Conservation (phyloP, 441 rosid species). For the Croton laevigatus region DNA sequence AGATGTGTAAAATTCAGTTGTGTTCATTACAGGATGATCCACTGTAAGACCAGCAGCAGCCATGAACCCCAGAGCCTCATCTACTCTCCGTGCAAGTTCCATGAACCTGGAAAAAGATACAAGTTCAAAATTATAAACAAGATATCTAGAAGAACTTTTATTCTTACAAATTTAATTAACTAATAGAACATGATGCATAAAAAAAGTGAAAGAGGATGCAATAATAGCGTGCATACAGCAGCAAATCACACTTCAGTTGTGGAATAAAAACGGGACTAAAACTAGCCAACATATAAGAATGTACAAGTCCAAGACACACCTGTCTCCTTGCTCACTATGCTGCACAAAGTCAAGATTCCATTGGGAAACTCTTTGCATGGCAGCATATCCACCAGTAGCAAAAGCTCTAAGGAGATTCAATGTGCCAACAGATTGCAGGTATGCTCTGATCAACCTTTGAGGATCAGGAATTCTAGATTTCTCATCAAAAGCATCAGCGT, state of each 20-base stretch:
- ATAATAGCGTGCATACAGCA: background rate
- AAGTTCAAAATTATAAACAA: background rate
- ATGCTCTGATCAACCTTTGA: conserved; percentile 53
- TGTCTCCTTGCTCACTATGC: conserved; percentile 58
- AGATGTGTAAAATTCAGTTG: conserved; percentile 54
- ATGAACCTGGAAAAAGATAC: conserved; percentile 30
- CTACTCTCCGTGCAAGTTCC: conserved; percentile 58
- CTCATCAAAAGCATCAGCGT: conserved; percentile 74
- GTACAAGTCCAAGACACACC: conserved; percentile 22
- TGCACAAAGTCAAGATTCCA: conserved; percentile 57
- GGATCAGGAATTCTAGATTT: conserved; percentile 69
- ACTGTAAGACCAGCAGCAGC: conserved; percentile 53
- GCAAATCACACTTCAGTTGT: background rate
- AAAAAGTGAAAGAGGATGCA: background rate
- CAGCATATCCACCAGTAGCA: conserved; percentile 62
- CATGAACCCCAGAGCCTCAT: conserved; percentile 59
- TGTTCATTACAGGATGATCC: conserved; percentile 50
- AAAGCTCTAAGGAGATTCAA: conserved; percentile 54
- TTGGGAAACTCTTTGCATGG: conserved; percentile 53
- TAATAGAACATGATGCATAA: background rate
- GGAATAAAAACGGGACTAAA: background rate
- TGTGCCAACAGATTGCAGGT: conserved; percentile 53
- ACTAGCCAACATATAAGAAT: background rate
- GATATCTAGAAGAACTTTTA: background rate
- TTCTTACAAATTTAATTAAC: background rate